Percentiles rank a stretch among this genome's conserved stretches.
phyloP scores from a whole-genome alignment of 495 filamentous ascomycete genomes.

The Ascodesmis nigricans region DNA sequence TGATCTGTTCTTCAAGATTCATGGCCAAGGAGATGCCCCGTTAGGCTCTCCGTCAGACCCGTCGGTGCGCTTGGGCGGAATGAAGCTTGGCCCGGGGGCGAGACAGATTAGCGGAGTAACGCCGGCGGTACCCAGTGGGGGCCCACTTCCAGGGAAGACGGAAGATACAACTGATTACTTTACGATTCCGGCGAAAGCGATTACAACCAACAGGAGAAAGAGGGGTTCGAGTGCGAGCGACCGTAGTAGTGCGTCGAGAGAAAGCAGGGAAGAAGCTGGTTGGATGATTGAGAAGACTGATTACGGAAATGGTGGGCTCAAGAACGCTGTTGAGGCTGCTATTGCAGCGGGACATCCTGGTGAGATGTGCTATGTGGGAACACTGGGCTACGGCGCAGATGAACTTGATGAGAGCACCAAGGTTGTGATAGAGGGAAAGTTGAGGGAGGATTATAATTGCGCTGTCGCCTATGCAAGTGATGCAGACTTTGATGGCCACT shows the following conservation, averaged over 20 bases:
- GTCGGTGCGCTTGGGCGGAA: constrained; percentile 26
- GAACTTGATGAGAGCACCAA: constrained; percentile 46
- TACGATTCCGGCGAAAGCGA: constrained; percentile 20
- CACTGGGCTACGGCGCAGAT: constrained; percentile 79
- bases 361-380: constrained; percentile 71
- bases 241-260: constrained; percentile 11
- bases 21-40: constrained; percentile 8
- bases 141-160: no score
- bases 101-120: constrained; percentile 6
- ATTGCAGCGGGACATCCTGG: constrained; percentile 37
- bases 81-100: constrained; percentile 19
- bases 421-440: constrained; percentile 51
- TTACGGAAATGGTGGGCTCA: constrained; percentile 75
- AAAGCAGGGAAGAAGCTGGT: constrained; percentile 14
- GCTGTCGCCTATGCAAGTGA: constrained; percentile 65
- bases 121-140: no score
- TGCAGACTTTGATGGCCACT: constrained; percentile 77
- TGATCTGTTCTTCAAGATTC: constrained; percentile 34
- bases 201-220: constrained; percentile 28
- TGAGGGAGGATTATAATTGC: constrained; percentile 51
- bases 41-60: constrained; percentile 18
- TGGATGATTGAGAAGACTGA: constrained; percentile 72
- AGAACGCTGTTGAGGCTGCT: constrained; percentile 64
- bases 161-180: constrained; percentile 6
- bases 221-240: not conserved